A percentile compares a stretch with the other conserved stretches of the same genome.
phyloP scores from a whole-genome alignment of 1,284 basidiomycete genomes.

The Melampsora abietis-canadensis region DNA sequence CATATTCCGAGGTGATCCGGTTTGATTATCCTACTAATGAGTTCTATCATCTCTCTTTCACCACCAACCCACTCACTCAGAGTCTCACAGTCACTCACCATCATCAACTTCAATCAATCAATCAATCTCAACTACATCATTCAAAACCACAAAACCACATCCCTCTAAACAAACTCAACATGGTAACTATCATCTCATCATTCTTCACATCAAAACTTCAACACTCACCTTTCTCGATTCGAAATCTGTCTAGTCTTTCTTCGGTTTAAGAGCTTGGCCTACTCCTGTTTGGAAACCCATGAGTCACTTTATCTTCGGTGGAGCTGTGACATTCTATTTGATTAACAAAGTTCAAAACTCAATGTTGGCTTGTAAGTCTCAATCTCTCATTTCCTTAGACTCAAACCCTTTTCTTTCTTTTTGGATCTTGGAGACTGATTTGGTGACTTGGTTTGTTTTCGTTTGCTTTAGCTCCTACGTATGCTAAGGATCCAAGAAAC shows the following conservation, averaged over 20 bases:
- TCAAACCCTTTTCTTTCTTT: background rate
- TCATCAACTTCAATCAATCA: no score
- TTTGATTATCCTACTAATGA: no score
- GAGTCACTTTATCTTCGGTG: slow-evolving; percentile 39
- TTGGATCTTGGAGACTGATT: background rate
- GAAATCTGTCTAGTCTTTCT: slow-evolving; percentile 39
- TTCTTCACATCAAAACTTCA: no score
- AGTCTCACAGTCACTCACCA: no score
- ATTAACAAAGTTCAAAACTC: slow-evolving; percentile 32
- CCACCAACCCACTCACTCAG: no score
- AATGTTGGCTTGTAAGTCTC: slow-evolving; percentile 35
- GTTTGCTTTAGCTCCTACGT: slow-evolving; percentile 11
- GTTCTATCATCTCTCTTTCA: no score
- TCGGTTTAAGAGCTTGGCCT: slow-evolving; percentile 35
- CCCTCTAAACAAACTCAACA: no score
- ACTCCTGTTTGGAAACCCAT: slow-evolving; percentile 33
- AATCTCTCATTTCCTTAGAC: background rate
- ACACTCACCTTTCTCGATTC: no score
- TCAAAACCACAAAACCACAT: no score
- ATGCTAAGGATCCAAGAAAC: slow-evolving; percentile 37
- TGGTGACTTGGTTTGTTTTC: background rate
- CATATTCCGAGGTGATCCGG: no score
- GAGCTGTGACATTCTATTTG: slow-evolving; percentile 30
- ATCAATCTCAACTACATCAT: no score
- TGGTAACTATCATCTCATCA: no score